Percentiles rank a stretch among this genome's conserved stretches.
Conservation (phyloP, 192 early-diverging fungal genomes). For the Phycomyces blakesleeanus region DNA sequence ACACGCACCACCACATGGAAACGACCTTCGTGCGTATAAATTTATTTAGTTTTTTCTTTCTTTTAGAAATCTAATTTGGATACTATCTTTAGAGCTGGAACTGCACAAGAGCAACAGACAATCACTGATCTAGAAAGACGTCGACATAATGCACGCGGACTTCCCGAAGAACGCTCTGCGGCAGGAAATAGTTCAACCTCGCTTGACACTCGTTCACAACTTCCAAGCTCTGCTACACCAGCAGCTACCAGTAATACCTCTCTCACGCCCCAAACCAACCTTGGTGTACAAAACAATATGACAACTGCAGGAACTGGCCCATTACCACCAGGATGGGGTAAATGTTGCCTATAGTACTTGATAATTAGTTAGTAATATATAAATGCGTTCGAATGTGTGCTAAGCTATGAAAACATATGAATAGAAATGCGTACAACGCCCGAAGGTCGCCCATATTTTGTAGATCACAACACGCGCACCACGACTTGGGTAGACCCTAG, state of each 20-base stretch:
- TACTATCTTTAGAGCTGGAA: conserved; percentile 6
- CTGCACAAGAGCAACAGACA: conserved; percentile 43
- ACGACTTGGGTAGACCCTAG: conserved; percentile 87
- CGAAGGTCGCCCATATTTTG: conserved; percentile 79
- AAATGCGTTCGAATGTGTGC: neutral
- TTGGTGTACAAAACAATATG: conserved; percentile 42
- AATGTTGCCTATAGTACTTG: neutral
- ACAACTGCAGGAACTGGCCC: conserved; percentile 69
- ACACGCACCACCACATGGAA: conserved; percentile 95
- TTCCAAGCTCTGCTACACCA: conserved; percentile 2
- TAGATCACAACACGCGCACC: conserved; percentile 82
- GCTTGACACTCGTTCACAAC: conserved; percentile 13
- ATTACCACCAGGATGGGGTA: conserved; percentile 77
- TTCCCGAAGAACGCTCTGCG: conserved; percentile 62
- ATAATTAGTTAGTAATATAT: too few species aligned
- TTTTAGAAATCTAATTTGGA: neutral
- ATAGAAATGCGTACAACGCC: conserved; percentile 66
- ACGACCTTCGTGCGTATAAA: conserved; percentile 39
- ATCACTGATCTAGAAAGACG: conserved; percentile 73
- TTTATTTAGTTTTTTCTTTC: neutral
- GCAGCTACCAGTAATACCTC: conserved; percentile 10
- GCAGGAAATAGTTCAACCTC: conserved; percentile 14
- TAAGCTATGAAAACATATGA: neutral
- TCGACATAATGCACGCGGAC: conserved; percentile 76
- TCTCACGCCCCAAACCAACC: conserved; percentile 20